Evolutionary conservation across 768 basidiomycete species (phyloP), one percentile per base, ranked within the genome.

Genomic region (Phlebiopsis flavidoalba): DNA sequence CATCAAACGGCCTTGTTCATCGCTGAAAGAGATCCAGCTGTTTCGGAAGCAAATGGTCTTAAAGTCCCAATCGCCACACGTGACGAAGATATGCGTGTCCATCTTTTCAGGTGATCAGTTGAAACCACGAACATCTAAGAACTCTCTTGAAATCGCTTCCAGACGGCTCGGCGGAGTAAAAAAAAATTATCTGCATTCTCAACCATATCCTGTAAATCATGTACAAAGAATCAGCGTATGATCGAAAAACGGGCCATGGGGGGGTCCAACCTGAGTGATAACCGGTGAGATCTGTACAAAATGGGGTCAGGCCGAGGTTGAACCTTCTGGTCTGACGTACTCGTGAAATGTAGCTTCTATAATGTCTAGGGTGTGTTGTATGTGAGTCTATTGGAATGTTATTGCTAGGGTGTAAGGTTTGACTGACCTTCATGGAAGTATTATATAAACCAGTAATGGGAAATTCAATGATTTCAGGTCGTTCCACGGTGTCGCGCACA

Each of bases 11-110:
- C 64, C 65, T 36, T 65, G 60, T 8, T 57, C 58, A 49, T 46
- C 4, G 65, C 63, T 46, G 62, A 61, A 14, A 65, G 52, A 36
- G 52, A 36, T 52, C 57, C 3, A 72, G 66, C 47, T 72, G 71
- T n/a, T 59, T 66, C 1, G 71, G 71, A 3, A 72, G 67, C 69
- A n/a, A n/a, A 70, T 70, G 8, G 69, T 67, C 57, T 67, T 65
- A 14, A 72, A 60, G 48, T 72, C 71, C 71, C 71, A 72, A 33
- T 69, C 63, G 12, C 71, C 71, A 58, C 71, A 72, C 1, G 71
- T 70, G n/a, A 72, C 56, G 60, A 65, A 72, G 2, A 56, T 37
- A 43, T 62, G 62, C 5, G 63, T 47, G 11, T 48, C 57, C 8
- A 65, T 60, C 21, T 61, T 60, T 17, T 62, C 57, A n/a, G 61